Evolutionary conservation across 139 green algal genomes (phyloP).

Genomic region (Coccomyxa sp.): DNA sequence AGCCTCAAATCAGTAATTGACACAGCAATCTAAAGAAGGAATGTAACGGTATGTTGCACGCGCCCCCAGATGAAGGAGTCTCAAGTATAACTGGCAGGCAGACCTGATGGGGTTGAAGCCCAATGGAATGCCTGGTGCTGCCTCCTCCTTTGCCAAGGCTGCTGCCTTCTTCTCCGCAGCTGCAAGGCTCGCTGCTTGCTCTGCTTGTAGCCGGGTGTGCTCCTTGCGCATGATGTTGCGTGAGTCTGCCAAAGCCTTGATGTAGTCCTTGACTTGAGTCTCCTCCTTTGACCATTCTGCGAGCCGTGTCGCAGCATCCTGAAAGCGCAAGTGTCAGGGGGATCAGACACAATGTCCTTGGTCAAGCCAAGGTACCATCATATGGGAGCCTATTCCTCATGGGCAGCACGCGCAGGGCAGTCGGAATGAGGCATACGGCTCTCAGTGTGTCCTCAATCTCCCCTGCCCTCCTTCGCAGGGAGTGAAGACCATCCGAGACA

Average conservation of each 20-base stretch:
- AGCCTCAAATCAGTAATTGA: not conserved
- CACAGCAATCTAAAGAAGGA: not conserved
- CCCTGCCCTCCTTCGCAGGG: not conserved
- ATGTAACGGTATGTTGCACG: too few species aligned
- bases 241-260: constrained; percentile 9
- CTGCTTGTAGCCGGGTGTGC: constrained; percentile 4
- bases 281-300: not conserved
- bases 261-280: constrained; percentile 13
- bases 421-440: not conserved
- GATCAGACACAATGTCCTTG: not conserved
- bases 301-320: not conserved
- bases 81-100: not conserved
- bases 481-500: not conserved
- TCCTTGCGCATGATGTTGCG: constrained; percentile 9
- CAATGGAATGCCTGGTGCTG: constrained; percentile 15
- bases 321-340: not conserved
- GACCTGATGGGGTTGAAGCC: constrained; percentile 45
- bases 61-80: not conserved
- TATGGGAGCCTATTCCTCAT: not conserved
- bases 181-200: not conserved
- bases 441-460: not conserved
- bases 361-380: not conserved
- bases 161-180: not conserved
- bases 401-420: not conserved
- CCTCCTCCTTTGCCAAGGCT: constrained; percentile 20